These are phyloP conservation scores for Phytophthora syringae DNA, from an alignment of 352 stramenopile genomes.

Conservation along the genomic window DNA sequence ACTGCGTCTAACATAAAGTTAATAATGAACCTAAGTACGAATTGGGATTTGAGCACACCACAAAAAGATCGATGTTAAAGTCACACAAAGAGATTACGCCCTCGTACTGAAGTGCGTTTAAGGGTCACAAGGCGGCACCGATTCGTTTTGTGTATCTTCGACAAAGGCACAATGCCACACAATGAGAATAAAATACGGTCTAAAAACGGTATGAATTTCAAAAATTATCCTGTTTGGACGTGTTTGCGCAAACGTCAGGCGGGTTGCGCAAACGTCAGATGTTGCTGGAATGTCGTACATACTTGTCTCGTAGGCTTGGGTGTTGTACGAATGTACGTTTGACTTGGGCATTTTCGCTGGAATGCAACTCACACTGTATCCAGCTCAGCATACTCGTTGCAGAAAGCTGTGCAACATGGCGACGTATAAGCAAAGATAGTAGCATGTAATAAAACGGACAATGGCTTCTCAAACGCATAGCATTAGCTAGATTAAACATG, in stretches of 20 bases:
- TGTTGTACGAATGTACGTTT: neutral
- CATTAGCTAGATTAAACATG: neutral
- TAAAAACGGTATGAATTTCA: neutral
- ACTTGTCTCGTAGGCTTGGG: neutral
- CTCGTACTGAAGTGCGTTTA: neutral
- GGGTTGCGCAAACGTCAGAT: neutral
- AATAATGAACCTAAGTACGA: too few species aligned
- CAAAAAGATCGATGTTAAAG: neutral
- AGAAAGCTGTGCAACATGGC: too few species aligned
- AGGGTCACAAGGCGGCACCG: neutral
- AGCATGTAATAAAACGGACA: neutral
- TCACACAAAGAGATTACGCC: neutral
- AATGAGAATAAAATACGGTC: neutral
- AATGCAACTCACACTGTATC: neutral
- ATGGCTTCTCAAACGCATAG: neutral
- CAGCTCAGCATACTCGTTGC: too few species aligned
- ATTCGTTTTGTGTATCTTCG: neutral
- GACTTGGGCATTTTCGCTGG: neutral
- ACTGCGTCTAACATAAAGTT: too few species aligned
- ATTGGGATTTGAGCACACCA: too few species aligned
- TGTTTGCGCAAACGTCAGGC: neutral
- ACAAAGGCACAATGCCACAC: slow-evolving; percentile 1
- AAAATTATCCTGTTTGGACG: neutral
- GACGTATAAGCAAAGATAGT: neutral
- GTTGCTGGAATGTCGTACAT: neutral